Evolutionary conservation across 177 flowering plant genomes (phyloP).

Genomic region (Vitis hybrid): DNA sequence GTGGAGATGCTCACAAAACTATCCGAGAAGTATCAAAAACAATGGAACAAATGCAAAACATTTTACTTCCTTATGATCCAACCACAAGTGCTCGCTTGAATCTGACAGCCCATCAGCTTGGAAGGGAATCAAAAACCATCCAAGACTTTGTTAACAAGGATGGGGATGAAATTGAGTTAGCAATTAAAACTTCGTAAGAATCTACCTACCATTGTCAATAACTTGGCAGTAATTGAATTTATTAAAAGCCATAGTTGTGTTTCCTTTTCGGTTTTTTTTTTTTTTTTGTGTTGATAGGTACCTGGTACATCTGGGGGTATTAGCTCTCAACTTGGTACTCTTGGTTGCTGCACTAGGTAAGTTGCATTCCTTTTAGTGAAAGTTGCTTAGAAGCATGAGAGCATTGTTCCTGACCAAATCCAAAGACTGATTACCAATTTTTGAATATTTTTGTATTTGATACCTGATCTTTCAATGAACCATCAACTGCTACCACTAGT

Average conservation of each 20-base stretch:
- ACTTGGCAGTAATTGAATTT: neutral
- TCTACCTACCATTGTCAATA: neutral
- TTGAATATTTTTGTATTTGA: too few relatives aligned
- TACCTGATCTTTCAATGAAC: too few relatives aligned
- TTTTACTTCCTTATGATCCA: constrained; percentile 42
- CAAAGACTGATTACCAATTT: too few relatives aligned
- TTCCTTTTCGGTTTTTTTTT: neutral
- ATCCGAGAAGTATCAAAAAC: constrained; percentile 27
- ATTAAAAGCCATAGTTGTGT: neutral
- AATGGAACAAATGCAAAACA: constrained; percentile 28
- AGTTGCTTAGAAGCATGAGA: too few relatives aligned
- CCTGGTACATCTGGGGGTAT: constrained; percentile 34
- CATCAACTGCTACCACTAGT: too few relatives aligned
- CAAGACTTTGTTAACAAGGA: constrained; percentile 20
- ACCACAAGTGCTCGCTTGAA: constrained; percentile 22
- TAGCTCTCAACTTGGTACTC: constrained; percentile 30
- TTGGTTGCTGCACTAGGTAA: constrained; percentile 45
- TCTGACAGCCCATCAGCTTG: constrained; percentile 27
- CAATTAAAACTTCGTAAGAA: constrained; percentile 33
- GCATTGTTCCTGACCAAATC: neutral
- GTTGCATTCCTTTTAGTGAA: neutral
- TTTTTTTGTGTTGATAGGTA: constrained; percentile 30
- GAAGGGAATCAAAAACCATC: constrained; percentile 27
- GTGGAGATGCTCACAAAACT: constrained; percentile 25
- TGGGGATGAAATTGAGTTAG: constrained; percentile 23